A percentile compares a stretch with the other conserved stretches of the same genome.
Conservation (phyloP, 352 stramenopile species). For the Pythium dissotocum region DNA sequence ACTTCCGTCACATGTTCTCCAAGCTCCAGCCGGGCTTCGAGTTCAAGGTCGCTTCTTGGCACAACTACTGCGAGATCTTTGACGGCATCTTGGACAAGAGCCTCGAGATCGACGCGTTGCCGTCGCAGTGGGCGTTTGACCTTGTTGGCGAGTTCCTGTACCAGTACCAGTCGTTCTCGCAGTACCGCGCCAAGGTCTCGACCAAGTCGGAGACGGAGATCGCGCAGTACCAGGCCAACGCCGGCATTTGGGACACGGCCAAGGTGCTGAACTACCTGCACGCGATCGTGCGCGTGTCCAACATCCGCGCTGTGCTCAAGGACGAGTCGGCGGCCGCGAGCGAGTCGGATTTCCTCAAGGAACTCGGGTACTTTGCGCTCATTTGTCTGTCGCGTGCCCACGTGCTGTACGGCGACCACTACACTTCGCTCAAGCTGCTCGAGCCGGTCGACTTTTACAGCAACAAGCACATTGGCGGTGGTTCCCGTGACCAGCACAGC, state of each 20-base stretch:
- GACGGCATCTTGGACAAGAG: slow-evolving; percentile 89
- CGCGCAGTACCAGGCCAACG: slow-evolving; percentile 62
- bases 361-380: slow-evolving; percentile 96
- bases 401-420: slow-evolving; percentile 97
- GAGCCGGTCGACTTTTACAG: slow-evolving; percentile 89
- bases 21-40: slow-evolving; percentile 86
- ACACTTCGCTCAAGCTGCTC: slow-evolving; percentile 92
- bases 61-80: slow-evolving; percentile 95
- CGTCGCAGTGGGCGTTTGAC: slow-evolving; percentile 98
- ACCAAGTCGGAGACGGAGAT: slow-evolving; percentile 65
- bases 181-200: slow-evolving; percentile 91
- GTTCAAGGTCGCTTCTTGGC: slow-evolving; percentile 90
- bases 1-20: slow-evolving; percentile 96
- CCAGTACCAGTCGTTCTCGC: slow-evolving; percentile 98
- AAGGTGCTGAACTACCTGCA: slow-evolving; percentile 96
- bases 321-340: slow-evolving; percentile 22
- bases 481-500: slow-evolving; percentile 29
- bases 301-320: slow-evolving; percentile 90
- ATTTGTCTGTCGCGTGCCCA: slow-evolving; percentile 94
- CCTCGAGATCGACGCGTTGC: slow-evolving; percentile 83
- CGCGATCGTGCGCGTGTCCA: slow-evolving; percentile 90
- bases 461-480: slow-evolving; percentile 46
- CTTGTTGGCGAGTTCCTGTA: slow-evolving; percentile 99
- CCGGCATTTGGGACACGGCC: slow-evolving; percentile 95
- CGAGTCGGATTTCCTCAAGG: slow-evolving; percentile 73